phyloP scores from a whole-genome alignment of 768 basidiomycete genomes.

The Roridomyces roridus region DNA sequence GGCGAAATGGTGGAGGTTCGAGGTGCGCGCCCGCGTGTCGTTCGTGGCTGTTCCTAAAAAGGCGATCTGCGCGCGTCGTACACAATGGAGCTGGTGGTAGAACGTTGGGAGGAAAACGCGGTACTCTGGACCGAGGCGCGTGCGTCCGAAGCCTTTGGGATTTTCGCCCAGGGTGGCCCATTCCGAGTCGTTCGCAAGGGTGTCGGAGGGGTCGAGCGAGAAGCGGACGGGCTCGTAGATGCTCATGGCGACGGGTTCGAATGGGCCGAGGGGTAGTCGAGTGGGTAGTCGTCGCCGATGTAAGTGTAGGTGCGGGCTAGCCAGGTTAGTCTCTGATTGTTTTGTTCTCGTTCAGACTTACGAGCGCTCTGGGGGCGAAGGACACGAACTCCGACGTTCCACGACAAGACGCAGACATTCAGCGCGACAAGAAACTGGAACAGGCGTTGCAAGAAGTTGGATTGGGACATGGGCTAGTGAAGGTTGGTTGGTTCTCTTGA shows the following conservation, averaged over 20 bases:
- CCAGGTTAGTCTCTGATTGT: too few relatives aligned
- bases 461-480: too few relatives aligned
- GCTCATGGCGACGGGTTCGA: slow-evolving; percentile 16
- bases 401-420: too few relatives aligned
- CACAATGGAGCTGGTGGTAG: slow-evolving; percentile 36
- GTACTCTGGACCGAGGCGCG: slow-evolving; percentile 29
- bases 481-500: too few relatives aligned
- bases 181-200: slow-evolving; percentile 8
- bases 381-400: too few relatives aligned
- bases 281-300: not conserved
- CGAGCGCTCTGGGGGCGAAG: too few relatives aligned
- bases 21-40: slow-evolving; percentile 10
- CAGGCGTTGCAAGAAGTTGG: too few relatives aligned
- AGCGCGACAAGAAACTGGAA: too few relatives aligned
- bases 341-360: too few relatives aligned
- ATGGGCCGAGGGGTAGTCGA: not conserved
- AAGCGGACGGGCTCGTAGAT: slow-evolving; percentile 29
- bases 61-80: slow-evolving; percentile 24
- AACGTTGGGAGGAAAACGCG: slow-evolving; percentile 29
- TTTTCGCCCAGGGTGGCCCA: slow-evolving; percentile 10
- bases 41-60: too few relatives aligned
- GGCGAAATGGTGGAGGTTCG: slow-evolving; percentile 30
- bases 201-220: slow-evolving; percentile 20
- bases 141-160: slow-evolving; percentile 29
- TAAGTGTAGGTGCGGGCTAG: too few relatives aligned